Evolutionary conservation across 2,329 filamentous ascomycete genomes (phyloP), one percentile per base, ranked within the genome.

Genomic region (Fusarium equiseti): DNA sequence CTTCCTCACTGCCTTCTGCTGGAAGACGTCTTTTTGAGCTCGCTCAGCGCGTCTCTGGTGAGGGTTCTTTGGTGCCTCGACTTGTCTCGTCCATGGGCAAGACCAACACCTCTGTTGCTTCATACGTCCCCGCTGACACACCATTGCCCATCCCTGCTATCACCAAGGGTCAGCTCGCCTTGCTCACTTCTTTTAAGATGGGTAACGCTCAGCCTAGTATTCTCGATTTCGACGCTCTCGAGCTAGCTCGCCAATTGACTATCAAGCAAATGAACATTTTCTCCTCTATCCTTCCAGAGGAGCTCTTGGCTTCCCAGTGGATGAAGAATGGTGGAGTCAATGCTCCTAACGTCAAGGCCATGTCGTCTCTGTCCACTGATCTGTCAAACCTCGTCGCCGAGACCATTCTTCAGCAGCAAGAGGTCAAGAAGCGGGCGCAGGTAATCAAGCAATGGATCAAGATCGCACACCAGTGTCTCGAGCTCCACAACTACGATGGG

Each of bases 361-460:
- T 98, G 93, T 96, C 95, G 2, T 91, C 92, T 1, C 85, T 99
- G 43, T 97, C 95, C 5, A 99, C 94, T 0, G 95, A 98, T 70
- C 84, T 99, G 20, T 94, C 95, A 7, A 96, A 98, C 76, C 84
- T 98, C 42, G 96, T 99, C 13, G 92, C 94, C 1, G 95, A 98
- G 78, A 97, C 93, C 0, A 97, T 99, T 74, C 87, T 99, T 16
- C 90, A 93, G 59, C 88, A 94, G 61, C 88, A 92, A n/a, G 96
- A 98, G 78, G 90, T 92, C 27, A 98, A 98, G 87, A 97, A 95
- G 83, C 90, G 96, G 27, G 95, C 96, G 1, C 83, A 88, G 3
- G 89, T 94, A 55, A 96, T 99, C 83, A 98, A 99, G 83, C 95
- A 98, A 75, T 99, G 96, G 96, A 93, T 98, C 79, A 99, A 98